These are phyloP conservation scores for Pinus tabuliformis DNA, from an alignment of 75 land plant species.

Conservation along the genomic window DNA sequence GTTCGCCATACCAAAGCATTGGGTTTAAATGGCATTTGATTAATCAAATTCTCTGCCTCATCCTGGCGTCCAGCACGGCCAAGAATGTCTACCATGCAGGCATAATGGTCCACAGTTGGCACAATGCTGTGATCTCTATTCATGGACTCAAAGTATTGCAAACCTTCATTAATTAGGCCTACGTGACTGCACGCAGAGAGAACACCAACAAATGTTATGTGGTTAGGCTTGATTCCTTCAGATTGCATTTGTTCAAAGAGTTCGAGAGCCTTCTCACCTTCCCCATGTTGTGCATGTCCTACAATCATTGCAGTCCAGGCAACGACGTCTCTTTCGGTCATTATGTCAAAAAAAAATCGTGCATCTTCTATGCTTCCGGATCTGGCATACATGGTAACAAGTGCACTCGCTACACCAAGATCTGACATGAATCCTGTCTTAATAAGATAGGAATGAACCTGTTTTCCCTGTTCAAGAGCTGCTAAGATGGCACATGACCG, in stretches of 20 bases:
- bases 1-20: slow-evolving; percentile 43
- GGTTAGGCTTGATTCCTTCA: not conserved
- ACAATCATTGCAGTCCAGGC: slow-evolving; percentile 66
- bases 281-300: slow-evolving; percentile 56
- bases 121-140: slow-evolving; percentile 22
- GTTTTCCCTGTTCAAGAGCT: slow-evolving; percentile 54
- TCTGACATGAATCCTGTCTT: slow-evolving; percentile 35
- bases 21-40: slow-evolving; percentile 32
- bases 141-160: slow-evolving; percentile 37
- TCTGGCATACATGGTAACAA: slow-evolving; percentile 69
- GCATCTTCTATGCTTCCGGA: slow-evolving; percentile 55
- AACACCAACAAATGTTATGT: slow-evolving; percentile 19
- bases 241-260: slow-evolving; percentile 41
- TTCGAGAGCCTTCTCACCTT: slow-evolving; percentile 34
- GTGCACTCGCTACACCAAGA: slow-evolving; percentile 37
- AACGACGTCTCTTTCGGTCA: slow-evolving; percentile 41
- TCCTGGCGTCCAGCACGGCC: slow-evolving; percentile 39
- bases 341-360: slow-evolving; percentile 25
- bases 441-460: slow-evolving; percentile 46
- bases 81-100: slow-evolving; percentile 47
- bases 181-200: slow-evolving; percentile 57
- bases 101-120: slow-evolving; percentile 42
- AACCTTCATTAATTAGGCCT: slow-evolving; percentile 38
- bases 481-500: slow-evolving; percentile 55
- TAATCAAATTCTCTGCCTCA: slow-evolving; percentile 36